Percentiles rank a stretch among this genome's conserved stretches.
Conservation (phyloP, 305 asterid genomes). For the Galium porrigens region DNA sequence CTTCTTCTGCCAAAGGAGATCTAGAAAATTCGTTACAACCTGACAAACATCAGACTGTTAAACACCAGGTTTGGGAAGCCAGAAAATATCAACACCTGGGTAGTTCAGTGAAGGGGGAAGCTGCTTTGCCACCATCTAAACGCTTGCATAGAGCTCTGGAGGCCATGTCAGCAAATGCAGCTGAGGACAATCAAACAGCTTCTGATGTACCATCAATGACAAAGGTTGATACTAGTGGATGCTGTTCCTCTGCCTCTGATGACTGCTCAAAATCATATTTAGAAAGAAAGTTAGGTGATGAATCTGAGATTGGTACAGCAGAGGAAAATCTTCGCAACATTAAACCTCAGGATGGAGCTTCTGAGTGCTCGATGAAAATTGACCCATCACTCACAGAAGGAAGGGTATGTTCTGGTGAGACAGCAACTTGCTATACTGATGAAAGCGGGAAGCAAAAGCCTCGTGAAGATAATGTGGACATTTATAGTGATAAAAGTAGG, state of each 20-base stretch:
- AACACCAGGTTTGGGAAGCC: conserved; percentile 37
- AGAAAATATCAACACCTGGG: conserved; percentile 28
- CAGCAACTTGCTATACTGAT: conserved; percentile 20
- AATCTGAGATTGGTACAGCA: conserved; percentile 25
- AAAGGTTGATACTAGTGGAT: conserved; percentile 28
- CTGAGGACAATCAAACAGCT: conserved; percentile 46
- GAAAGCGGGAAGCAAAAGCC: conserved; percentile 22
- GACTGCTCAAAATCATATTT: conserved; percentile 26
- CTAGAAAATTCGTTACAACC: conserved; percentile 22
- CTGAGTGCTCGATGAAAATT: conserved; percentile 21
- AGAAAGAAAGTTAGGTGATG: conserved; percentile 26
- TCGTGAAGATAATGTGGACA: conserved; percentile 22
- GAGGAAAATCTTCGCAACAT: conserved; percentile 21
- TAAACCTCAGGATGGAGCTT: conserved; percentile 24
- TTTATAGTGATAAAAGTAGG: conserved; percentile 22
- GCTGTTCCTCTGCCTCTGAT: conserved; percentile 24
- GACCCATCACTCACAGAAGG: conserved; percentile 18
- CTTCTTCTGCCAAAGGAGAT: conserved; percentile 24
- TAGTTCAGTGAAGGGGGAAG: conserved; percentile 56
- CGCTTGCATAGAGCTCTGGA: conserved; percentile 89
- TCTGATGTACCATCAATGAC: conserved; percentile 27
- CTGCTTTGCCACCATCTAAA: conserved; percentile 87
- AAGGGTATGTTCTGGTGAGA: conserved; percentile 20
- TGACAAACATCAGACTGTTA: conserved; percentile 29
- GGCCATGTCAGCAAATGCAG: conserved; percentile 89